Percentiles rank a stretch among this genome's conserved stretches.
Conservation (phyloP, 192 early-diverging fungal genomes). For the Lobosporangium transversale region DNA sequence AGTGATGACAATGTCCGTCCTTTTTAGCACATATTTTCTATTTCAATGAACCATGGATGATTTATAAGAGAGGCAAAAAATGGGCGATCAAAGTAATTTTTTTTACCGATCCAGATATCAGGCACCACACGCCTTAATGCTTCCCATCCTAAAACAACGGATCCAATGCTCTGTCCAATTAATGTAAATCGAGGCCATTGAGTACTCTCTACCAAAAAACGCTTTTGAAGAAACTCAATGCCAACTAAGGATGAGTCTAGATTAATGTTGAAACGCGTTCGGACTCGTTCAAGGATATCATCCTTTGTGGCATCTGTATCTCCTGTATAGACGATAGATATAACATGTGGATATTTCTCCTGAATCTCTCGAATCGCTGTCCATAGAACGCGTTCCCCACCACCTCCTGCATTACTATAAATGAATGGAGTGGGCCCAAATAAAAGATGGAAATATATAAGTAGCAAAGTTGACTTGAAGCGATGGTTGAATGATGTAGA, state of each 20-base stretch:
- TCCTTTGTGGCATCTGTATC: constrained; percentile 63
- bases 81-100: too few species aligned
- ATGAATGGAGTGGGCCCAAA: not conserved
- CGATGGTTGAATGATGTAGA: too few species aligned
- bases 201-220: constrained; percentile 75
- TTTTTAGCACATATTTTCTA: too few species aligned
- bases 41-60: too few species aligned
- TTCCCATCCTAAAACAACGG: constrained; percentile 78
- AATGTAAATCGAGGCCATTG: constrained; percentile 84
- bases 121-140: constrained; percentile 74
- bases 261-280: constrained; percentile 74
- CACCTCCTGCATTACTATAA: constrained; percentile 85
- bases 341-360: constrained; percentile 68
- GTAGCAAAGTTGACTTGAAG: not conserved
- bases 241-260: constrained; percentile 64
- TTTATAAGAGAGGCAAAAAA: too few species aligned
- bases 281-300: constrained; percentile 70
- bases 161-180: constrained; percentile 87
- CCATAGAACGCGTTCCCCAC: constrained; percentile 98
- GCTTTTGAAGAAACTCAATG: constrained; percentile 72
- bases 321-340: constrained; percentile 86
- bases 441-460: not conserved
- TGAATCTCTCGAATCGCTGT: constrained; percentile 84
- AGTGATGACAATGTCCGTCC: too few species aligned
- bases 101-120: constrained; percentile 83